A percentile compares a stretch with the other conserved stretches of the same genome.
These are phyloP conservation scores for Lycium ferocissimum DNA, from an alignment of 257 asterid species.

Conservation along the genomic window DNA sequence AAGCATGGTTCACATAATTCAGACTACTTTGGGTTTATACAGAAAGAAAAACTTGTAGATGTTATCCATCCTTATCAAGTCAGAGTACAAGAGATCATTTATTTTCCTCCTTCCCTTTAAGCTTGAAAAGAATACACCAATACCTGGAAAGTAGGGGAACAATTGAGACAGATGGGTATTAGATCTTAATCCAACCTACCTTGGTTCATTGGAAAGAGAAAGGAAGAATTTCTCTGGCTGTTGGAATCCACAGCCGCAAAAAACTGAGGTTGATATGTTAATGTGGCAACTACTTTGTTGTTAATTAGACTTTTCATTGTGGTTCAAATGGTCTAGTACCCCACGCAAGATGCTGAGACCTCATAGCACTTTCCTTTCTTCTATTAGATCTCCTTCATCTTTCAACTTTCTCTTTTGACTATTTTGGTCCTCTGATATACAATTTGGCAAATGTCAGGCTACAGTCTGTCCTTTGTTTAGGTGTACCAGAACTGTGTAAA, in stretches of 20 bases:
- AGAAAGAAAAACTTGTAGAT: not conserved
- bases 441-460: not conserved
- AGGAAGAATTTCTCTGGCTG: slow-evolving; percentile 13
- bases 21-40: not conserved
- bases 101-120: not conserved
- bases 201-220: not conserved
- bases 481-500: not conserved
- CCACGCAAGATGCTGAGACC: slow-evolving; percentile 17
- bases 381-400: slow-evolving; percentile 13
- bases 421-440: slow-evolving; percentile 10
- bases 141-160: not conserved
- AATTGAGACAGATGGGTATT: not conserved
- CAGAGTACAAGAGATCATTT: not conserved
- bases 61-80: not conserved
- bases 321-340: not conserved
- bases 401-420: slow-evolving; percentile 13
- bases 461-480: not conserved
- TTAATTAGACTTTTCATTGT: slow-evolving; percentile 17
- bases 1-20: slow-evolving; percentile 24
- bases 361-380: slow-evolving; percentile 18
- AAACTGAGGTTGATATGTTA: slow-evolving; percentile 4
- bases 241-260: not conserved
- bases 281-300: slow-evolving; percentile 15
- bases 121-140: not conserved
- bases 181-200: not conserved